Base-by-base conservation (phyloP, 1,284 basidiomycete species). In the Leccinum variabile region DNA sequence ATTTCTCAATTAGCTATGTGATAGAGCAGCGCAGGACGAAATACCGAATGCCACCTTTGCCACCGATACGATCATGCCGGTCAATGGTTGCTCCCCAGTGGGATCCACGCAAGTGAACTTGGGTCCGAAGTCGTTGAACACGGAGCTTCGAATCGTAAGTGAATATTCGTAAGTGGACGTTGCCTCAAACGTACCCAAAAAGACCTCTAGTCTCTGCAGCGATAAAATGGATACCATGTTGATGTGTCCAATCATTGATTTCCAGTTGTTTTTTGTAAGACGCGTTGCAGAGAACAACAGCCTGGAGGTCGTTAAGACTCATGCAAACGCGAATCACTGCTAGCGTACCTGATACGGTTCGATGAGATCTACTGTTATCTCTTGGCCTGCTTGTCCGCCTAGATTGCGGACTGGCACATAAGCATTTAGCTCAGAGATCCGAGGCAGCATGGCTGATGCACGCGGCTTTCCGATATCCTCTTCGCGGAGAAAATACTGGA, bases 81-180 rank as follows among this genome's bases (percentile, higher is more conserved):
- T 85, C 61, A 97, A 81, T 10, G 97, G 92, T 72, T 95, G 91
- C 78, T 99, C 97, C 54, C 97, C 97, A 16, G 92, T 97, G 7
- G 95, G 88, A 74, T 99, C 97, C 41, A 96, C 93, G 72, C 95
- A 97, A 30, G 93, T 89, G 75, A 99, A 99, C 75, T 94, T 92
- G 50, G 88, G 78, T 5, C 97, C 97, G 74, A 99, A 98, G 79
- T 99, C 97, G 75, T 93, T 97, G 83, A 99, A 99, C 25, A 92
- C 90, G 62, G 91, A 88, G 16, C 94, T 95, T 71, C 46, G 52
- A 57, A 18, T 59, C n/a, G 65, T 73, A 56, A 66, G 69, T 66
- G 69, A 66, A 62, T 28, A 56, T 59, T 58, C 59, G 6, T 7
- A 57, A 39, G 59, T 57, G 14, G 5, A 1, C 28, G 2, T 18